Evolutionary conservation across 2,329 filamentous ascomycete genomes (phyloP).

Genomic region (Chaetomium strumarium): DNA sequence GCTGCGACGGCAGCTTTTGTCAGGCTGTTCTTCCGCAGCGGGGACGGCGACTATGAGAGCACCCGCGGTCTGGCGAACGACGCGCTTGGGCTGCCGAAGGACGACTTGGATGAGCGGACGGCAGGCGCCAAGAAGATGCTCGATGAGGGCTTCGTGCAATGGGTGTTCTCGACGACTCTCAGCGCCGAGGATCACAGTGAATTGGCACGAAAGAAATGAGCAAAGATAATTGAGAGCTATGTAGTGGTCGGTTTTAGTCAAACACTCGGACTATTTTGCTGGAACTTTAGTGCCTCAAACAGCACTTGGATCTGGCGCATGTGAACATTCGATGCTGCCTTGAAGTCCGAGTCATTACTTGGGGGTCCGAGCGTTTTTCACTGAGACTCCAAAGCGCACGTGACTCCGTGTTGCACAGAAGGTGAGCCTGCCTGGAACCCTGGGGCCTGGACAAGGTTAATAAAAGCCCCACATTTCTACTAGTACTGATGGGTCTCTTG

Average conservation of each 20-base stretch:
- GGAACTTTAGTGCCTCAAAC: no score
- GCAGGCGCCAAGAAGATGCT: background rate
- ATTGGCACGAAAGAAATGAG: background rate
- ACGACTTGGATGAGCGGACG: background rate
- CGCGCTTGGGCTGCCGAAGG: background rate
- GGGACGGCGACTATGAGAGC: background rate
- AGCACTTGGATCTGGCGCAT: no score
- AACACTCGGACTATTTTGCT: no score
- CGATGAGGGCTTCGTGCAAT: background rate
- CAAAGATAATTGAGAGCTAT: background rate
- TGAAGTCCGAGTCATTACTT: no score
- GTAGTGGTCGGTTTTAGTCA: no score
- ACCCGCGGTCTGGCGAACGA: background rate
- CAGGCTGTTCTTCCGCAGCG: background rate
- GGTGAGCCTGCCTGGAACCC: no score
- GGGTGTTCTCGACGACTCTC: background rate
- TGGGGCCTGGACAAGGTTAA: no score
- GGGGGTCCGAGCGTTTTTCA: no score
- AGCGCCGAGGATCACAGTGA: background rate
- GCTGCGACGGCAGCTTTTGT: background rate
- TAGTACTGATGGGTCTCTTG: background rate
- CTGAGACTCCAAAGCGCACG: no score
- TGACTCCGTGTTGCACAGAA: no score
- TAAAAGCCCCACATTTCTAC: background rate
- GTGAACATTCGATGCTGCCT: no score